Evolutionary conservation across 2,329 filamentous ascomycete genomes (phyloP).

Genomic region (Penicillium psychrosexuale): DNA sequence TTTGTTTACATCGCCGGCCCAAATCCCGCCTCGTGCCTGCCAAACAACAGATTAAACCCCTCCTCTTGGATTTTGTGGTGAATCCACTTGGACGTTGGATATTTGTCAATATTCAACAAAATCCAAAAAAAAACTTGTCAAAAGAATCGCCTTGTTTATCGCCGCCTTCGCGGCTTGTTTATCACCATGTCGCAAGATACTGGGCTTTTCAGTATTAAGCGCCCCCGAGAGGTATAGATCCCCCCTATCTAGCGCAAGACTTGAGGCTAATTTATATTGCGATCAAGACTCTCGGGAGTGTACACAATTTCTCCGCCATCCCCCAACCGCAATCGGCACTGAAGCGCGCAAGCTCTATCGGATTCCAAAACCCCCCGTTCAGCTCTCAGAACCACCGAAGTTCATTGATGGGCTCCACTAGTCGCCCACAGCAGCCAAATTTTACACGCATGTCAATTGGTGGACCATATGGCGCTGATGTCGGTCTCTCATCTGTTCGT

Average conservation of each 20-base stretch:
- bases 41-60: constrained; percentile 17
- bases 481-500: constrained; percentile 78
- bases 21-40: constrained; percentile 13
- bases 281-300: constrained; percentile 70
- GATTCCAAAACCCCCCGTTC: constrained; percentile 61
- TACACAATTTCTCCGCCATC: constrained; percentile 78
- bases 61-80: constrained; percentile 16
- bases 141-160: not conserved
- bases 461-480: constrained; percentile 74
- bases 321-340: constrained; percentile 89
- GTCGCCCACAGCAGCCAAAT: constrained; percentile 78
- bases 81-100: constrained; percentile 1
- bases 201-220: constrained; percentile 85
- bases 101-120: not conserved
- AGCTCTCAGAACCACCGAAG: constrained; percentile 72
- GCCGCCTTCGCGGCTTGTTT: constrained; percentile 30
- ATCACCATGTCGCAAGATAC: constrained; percentile 77
- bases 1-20: constrained; percentile 37
- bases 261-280: constrained; percentile 17
- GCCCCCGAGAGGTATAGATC: constrained; percentile 76
- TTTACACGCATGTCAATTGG: constrained; percentile 74
- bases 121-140: not conserved
- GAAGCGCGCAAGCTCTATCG: constrained; percentile 83
- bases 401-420: constrained; percentile 82
- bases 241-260: constrained; percentile 5